A percentile compares a stretch with the other conserved stretches of the same genome.
Conservation (phyloP, 208 protist species). For the Leishmania tarentolae region DNA sequence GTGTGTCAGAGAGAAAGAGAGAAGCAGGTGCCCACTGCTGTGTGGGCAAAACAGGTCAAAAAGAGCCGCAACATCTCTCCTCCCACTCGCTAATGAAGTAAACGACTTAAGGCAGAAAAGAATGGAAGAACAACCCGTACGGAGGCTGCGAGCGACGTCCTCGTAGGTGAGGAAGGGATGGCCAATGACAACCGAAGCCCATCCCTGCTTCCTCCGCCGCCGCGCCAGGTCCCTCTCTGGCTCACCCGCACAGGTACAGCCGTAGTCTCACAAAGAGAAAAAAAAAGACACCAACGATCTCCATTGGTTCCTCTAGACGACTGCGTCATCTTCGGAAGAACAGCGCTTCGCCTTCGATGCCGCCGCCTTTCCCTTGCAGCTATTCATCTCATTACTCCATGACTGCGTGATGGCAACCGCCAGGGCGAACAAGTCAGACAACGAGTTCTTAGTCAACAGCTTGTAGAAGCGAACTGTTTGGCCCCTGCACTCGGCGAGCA, state of each 20-base stretch:
- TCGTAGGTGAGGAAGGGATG: neutral
- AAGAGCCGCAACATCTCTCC: neutral
- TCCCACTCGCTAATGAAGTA: neutral
- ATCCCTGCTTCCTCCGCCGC: neutral
- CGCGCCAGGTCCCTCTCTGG: neutral
- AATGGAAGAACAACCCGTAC: neutral
- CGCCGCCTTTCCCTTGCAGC: conserved; percentile 4
- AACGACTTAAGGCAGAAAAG: neutral
- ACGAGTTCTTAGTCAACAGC: conserved; percentile 31
- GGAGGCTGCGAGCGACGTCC: neutral
- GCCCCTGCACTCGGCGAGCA: conserved; percentile 47
- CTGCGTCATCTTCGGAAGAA: conserved; percentile 10
- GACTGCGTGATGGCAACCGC: conserved; percentile 48
- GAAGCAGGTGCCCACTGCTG: neutral
- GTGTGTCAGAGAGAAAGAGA: neutral
- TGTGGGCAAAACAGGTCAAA: neutral
- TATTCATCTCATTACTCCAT: conserved; percentile 38
- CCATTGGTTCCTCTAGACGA: neutral
- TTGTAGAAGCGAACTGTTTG: conserved; percentile 53
- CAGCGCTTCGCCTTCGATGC: neutral
- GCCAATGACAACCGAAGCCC: neutral
- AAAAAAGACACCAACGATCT: neutral
- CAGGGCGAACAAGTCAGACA: conserved; percentile 53
- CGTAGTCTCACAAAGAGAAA: neutral
- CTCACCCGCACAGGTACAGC: neutral